Percentiles rank a stretch among this genome's conserved stretches.
Evolutionary conservation across 495 filamentous ascomycete species (phyloP).

Genomic region (Bacidia gigantensis): DNA sequence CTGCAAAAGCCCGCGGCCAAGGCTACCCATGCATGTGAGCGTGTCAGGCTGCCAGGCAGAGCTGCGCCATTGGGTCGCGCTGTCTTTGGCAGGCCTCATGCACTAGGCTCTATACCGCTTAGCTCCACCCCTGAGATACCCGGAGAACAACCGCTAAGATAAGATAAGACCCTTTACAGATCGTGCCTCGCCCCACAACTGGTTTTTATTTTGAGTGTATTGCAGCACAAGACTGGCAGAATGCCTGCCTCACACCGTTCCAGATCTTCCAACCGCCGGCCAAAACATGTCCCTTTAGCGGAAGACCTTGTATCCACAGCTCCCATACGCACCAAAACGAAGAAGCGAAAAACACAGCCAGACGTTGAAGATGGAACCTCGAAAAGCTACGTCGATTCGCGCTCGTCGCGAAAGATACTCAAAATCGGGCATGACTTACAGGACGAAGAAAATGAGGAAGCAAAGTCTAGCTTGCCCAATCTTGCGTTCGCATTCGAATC

Average conservation of each 20-base stretch:
- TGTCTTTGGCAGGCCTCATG: neutral
- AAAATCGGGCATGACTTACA: slow-evolving; percentile 70
- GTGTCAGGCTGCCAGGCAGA: neutral
- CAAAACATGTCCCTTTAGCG: slow-evolving; percentile 52
- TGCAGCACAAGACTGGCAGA: neutral
- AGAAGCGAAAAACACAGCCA: slow-evolving; percentile 40
- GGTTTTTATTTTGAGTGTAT: neutral
- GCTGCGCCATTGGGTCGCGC: neutral
- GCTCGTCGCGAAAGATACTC: slow-evolving; percentile 74
- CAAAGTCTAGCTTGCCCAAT: slow-evolving; percentile 29
- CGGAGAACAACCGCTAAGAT: no score
- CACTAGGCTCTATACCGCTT: no score
- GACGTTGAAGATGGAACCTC: slow-evolving; percentile 39
- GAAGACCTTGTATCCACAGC: slow-evolving; percentile 55
- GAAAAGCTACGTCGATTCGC: slow-evolving; percentile 61
- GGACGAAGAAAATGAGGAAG: slow-evolving; percentile 55
- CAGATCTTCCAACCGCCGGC: neutral
- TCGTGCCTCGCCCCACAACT: no score
- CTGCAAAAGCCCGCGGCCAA: neutral
- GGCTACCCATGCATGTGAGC: neutral
- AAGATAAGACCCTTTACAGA: neutral
- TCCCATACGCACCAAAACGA: slow-evolving; percentile 41
- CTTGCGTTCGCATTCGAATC: slow-evolving; percentile 54
- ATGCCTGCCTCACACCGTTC: neutral
- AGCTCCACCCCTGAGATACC: no score